Evolutionary conservation across 306 rosid species (phyloP), one percentile per base, ranked within the genome.

Genomic region (Vachellia pachyceras): DNA sequence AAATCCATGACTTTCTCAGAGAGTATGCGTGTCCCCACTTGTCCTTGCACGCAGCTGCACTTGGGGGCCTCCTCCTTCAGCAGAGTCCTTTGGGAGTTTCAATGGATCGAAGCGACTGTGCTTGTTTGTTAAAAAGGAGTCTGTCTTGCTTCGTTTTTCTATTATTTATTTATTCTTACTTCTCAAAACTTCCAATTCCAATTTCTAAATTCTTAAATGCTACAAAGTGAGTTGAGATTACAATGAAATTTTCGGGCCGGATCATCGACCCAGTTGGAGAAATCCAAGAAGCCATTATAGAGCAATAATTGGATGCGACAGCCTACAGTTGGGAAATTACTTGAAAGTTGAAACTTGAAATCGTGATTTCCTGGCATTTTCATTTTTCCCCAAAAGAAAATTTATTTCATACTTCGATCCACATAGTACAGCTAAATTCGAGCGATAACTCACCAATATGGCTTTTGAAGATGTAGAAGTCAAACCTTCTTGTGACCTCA

Each of bases 101-200:
- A 69, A 77, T 39, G 65, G 82, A 83, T 78, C 82, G 64, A 77
- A 60, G 57, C 61, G 29, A 14, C 39, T 58, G 47, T 65, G 73
- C 3, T 5, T 22, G 44, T 22, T 47, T 61, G 82, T 33, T 72
- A 12, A 73, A 66, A 64, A 72, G 72, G 57, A 22, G 14, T 23
- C 41, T 45, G 37, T 52, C 25, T 33, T 47, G 29, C 47, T 25
- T 22, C 7, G 18, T 14, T 15, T 60, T 42, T 60, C 13, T 20
- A 9, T 69, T n/a, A n/a, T 20, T 69, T n/a, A n/a, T n/a, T n/a
- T n/a, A n/a, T n/a, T n/a, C 41, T 40, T 22, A 15, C 11, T 69
- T 44, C 74, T 44, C 23, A 8, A 44, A 44, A 70, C 57, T 70
- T 58, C 57, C 68, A n/a, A n/a, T n/a, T n/a, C n/a, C n/a, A 15